These are phyloP conservation scores for Hydrangea macrophylla DNA, from an alignment of 148 eudicot genomes.

Conservation along the genomic window DNA sequence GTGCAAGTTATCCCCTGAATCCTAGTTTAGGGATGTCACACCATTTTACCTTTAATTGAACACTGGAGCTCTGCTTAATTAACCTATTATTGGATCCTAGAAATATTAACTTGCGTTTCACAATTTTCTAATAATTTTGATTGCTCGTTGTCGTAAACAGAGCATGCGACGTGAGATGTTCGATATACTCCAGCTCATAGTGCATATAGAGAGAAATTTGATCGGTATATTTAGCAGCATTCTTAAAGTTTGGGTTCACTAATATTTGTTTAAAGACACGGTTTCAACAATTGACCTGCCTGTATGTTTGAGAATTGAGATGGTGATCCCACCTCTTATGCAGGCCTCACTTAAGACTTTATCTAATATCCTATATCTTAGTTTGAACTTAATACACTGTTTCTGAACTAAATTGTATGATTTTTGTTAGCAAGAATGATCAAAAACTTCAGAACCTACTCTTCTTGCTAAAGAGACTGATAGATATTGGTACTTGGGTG, in stretches of 20 bases:
- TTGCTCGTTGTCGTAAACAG: no score
- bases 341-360: no score
- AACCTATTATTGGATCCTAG: not conserved
- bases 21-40: not conserved
- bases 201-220: not conserved
- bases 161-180: no score
- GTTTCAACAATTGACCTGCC: not conserved
- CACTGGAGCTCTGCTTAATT: not conserved
- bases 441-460: not conserved
- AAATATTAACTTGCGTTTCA: not conserved
- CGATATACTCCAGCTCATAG: conserved; percentile 5
- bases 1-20: not conserved
- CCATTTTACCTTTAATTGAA: not conserved
- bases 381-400: not conserved
- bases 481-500: not conserved
- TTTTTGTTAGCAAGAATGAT: not conserved
- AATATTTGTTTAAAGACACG: not conserved
- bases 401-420: not conserved
- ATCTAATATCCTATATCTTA: no score
- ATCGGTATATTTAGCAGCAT: no score
- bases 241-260: not conserved
- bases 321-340: not conserved
- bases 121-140: not conserved
- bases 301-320: not conserved
- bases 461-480: not conserved